A percentile compares a stretch with the other conserved stretches of the same genome.
These are phyloP conservation scores for Geranomyces variabilis DNA, from an alignment of 192 early-diverging fungal species.

Conservation along the genomic window DNA sequence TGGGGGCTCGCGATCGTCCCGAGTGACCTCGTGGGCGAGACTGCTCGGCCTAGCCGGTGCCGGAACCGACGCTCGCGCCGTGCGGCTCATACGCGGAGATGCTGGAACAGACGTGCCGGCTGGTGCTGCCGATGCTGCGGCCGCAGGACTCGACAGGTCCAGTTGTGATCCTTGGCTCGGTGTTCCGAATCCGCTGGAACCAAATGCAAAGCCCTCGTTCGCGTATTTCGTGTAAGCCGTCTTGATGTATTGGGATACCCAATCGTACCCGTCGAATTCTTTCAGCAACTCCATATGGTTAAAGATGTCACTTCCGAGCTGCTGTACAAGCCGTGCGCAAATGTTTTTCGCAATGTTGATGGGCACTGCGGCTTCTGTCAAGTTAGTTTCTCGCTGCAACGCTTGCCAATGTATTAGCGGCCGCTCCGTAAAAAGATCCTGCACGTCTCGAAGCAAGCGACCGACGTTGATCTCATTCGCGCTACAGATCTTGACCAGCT, in stretches of 20 bases:
- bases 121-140: neutral
- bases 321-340: neutral
- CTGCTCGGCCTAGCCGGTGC: neutral
- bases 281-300: neutral
- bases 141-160: neutral
- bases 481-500: slow-evolving; percentile 82
- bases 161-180: neutral
- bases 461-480: slow-evolving; percentile 63
- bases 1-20: too few species aligned
- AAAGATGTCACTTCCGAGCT: neutral
- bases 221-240: neutral
- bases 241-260: neutral
- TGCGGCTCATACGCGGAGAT: neutral
- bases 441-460: slow-evolving; percentile 72
- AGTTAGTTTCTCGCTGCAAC: slow-evolving; percentile 47
- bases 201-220: neutral
- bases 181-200: neutral
- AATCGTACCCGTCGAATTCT: neutral
- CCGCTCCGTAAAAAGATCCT: slow-evolving; percentile 79
- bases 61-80: neutral
- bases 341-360: neutral
- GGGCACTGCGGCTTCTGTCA: neutral
- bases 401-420: slow-evolving; percentile 93
- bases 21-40: too few species aligned
- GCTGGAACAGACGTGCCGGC: neutral